Percentiles rank a stretch among this genome's conserved stretches.
Evolutionary conservation across 306 rosid genomes (phyloP).

Genomic region (Trifolium dubium): DNA sequence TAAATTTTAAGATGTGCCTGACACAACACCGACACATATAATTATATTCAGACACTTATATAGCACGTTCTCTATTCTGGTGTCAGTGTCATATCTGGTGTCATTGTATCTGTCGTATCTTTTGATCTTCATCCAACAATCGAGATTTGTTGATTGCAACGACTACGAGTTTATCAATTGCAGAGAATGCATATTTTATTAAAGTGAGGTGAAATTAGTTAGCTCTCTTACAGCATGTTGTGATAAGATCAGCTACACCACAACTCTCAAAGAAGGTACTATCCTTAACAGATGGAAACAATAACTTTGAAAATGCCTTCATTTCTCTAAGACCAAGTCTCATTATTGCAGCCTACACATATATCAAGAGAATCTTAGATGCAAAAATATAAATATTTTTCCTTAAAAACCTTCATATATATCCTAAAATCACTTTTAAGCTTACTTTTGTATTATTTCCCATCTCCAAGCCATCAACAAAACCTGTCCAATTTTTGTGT

Average conservation of each 20-base stretch:
- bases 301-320: slow-evolving; percentile 90
- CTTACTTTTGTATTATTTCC: slow-evolving; percentile 95
- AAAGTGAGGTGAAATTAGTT: background rate
- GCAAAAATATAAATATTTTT: background rate
- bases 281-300: slow-evolving; percentile 90
- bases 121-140: background rate
- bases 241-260: slow-evolving; percentile 97
- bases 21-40: background rate
- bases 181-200: background rate
- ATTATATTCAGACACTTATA: background rate
- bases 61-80: background rate
- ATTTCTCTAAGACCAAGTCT: slow-evolving; percentile 92
- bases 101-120: background rate
- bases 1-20: background rate
- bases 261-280: slow-evolving; percentile 97
- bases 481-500: slow-evolving; percentile 64
- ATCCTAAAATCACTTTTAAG: slow-evolving; percentile 23
- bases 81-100: background rate
- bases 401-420: slow-evolving; percentile 9
- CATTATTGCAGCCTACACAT: slow-evolving; percentile 93
- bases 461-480: slow-evolving; percentile 99
- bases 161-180: background rate
- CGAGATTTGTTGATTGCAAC: background rate
- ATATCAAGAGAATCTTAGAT: slow-evolving; percentile 26
- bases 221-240: slow-evolving; percentile 85